Conservation (phyloP, 2,329 filamentous ascomycete genomes). For the Rutstroemia sp. region DNA sequence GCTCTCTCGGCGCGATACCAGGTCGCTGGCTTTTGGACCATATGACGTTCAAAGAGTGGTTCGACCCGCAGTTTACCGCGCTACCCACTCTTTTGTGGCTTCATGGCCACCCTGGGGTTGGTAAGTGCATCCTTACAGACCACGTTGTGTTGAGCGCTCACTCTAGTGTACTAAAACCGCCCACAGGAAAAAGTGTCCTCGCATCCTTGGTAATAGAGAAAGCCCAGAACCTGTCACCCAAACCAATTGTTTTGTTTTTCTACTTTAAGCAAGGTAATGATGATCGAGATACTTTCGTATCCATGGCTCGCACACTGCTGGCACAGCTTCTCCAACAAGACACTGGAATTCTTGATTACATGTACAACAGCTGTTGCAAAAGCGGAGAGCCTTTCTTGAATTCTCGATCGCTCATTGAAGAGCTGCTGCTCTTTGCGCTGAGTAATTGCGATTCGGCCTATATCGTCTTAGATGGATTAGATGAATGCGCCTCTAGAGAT, state of each 20-base stretch:
- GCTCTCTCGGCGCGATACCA: too few relatives aligned
- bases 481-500: slow-evolving; percentile 31
- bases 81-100: too few relatives aligned
- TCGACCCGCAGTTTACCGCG: too few relatives aligned
- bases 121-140: too few relatives aligned
- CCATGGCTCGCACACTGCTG: slow-evolving; percentile 30
- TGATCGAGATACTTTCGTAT: slow-evolving; percentile 28
- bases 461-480: slow-evolving; percentile 36
- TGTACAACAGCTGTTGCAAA: slow-evolving; percentile 29
- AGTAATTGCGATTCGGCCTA: slow-evolving; percentile 22
- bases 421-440: slow-evolving; percentile 28
- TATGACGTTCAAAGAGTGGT: too few relatives aligned
- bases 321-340: slow-evolving; percentile 30
- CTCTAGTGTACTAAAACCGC: too few relatives aligned
- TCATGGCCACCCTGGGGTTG: slow-evolving; percentile 5
- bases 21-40: too few relatives aligned
- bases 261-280: slow-evolving; percentile 33
- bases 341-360: slow-evolving; percentile 25
- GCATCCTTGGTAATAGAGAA: slow-evolving; percentile 34
- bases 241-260: slow-evolving; percentile 29
- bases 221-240: slow-evolving; percentile 8
- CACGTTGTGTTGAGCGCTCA: too few relatives aligned
- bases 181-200: slow-evolving; percentile 31
- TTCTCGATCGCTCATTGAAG: slow-evolving; percentile 20
- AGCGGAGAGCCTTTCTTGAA: slow-evolving; percentile 28